Percentiles rank a stretch among this genome's conserved stretches.
phyloP scores from a whole-genome alignment of 179 eudicot genomes.

The Silene coronaria region DNA sequence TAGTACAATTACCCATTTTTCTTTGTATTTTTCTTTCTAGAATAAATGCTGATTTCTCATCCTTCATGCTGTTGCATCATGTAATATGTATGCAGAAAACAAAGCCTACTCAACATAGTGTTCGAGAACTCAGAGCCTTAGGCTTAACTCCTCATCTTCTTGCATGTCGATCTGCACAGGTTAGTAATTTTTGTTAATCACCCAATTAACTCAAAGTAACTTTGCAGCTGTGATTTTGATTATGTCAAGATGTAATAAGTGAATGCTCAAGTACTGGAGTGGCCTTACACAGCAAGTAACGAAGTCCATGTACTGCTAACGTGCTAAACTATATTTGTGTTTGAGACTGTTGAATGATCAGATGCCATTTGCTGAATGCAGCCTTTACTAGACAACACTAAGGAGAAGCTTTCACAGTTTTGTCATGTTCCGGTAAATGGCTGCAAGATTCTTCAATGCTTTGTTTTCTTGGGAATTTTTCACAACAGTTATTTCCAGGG shows the following conservation, averaged over 20 bases:
- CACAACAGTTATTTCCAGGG: background rate
- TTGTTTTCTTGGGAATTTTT: background rate
- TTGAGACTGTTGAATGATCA: conserved; percentile 1
- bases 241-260: background rate
- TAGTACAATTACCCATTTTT: too few relatives aligned
- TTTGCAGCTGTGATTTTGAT: background rate
- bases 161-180: conserved; percentile 98
- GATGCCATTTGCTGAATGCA: conserved; percentile 28
- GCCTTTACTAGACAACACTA: conserved; percentile 83
- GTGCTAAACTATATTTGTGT: background rate
- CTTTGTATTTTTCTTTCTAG: background rate
- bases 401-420: conserved; percentile 89
- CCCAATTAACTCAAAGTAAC: background rate
- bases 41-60: background rate
- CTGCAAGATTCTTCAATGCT: background rate
- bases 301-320: background rate
- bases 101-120: conserved; percentile 98
- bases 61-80: background rate
- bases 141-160: conserved; percentile 95
- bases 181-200: conserved; percentile 18
- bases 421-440: conserved; percentile 86
- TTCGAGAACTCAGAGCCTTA: conserved; percentile 86
- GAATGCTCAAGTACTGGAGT: background rate
- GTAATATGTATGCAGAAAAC: conserved; percentile 59
- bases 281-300: too few relatives aligned